Conservation (phyloP, 352 stramenopile genomes). For the Peronosclerospora sorghi region DNA sequence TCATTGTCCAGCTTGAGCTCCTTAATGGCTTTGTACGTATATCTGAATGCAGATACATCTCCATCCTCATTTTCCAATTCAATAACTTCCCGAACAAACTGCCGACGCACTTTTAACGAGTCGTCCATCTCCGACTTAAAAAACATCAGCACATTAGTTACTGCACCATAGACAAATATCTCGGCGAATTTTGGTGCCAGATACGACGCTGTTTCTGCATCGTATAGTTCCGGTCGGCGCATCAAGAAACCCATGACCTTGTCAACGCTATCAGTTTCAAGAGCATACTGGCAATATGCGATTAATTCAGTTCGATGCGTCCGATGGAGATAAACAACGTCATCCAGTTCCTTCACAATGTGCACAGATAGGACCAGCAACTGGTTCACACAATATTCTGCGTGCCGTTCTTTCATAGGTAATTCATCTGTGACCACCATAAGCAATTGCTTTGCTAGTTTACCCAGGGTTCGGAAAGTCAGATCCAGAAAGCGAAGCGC, state of each 20-base stretch:
- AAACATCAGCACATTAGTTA: conserved; percentile 43
- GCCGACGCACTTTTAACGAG: conserved; percentile 31
- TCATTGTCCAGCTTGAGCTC: conserved; percentile 64
- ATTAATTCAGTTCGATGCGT: conserved; percentile 35
- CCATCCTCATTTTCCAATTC: conserved; percentile 36
- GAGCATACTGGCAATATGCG: conserved; percentile 40
- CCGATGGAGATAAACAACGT: conserved; percentile 37
- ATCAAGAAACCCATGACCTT: conserved; percentile 57
- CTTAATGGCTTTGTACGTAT: conserved; percentile 32
- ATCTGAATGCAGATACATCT: conserved; percentile 18
- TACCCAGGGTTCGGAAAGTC: conserved; percentile 49
- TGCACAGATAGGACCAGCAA: conserved; percentile 47
- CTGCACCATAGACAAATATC: conserved; percentile 36
- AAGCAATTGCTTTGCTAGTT: conserved; percentile 66
- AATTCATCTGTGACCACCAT: conserved; percentile 28
- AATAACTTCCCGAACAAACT: conserved; percentile 64
- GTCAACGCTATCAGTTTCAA: conserved; percentile 56
- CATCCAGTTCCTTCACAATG: conserved; percentile 64
- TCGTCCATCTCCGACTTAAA: conserved; percentile 45
- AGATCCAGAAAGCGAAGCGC: conserved; percentile 46
- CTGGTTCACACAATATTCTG: conserved; percentile 43
- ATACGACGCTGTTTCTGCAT: conserved; percentile 26
- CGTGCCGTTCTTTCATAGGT: conserved; percentile 29
- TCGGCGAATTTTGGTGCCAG: conserved; percentile 53
- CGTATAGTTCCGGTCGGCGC: conserved; percentile 39